Base-by-base conservation (phyloP, 768 basidiomycete species). In the Boletus vermiculosoides region DNA sequence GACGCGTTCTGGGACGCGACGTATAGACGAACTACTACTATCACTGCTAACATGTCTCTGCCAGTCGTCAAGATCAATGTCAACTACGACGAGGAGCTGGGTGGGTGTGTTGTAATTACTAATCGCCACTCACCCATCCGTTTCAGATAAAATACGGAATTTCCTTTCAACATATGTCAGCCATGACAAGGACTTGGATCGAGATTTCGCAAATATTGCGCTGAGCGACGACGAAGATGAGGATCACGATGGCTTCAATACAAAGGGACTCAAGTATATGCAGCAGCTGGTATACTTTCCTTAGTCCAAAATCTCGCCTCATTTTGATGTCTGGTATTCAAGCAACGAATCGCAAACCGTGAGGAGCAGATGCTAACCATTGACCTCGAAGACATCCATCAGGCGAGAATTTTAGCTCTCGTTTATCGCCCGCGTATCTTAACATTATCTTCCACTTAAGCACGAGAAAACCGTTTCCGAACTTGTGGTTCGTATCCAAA, bases 321-420 rank as follows among this genome's bases (percentile, higher is more conserved):
- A 23, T 61, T 28, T 42, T 66, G 28, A 66, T 49, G 5, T 54
- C 53, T 63, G 44, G 54, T 9, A 30, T 58, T 61, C 55, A 66
- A 95, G 94, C 92, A 94, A 94, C 77, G 79, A 44, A 84, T 99
- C 57, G 92, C 96, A 49, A 96, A 99, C 73, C 83, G 97, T 36
- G 92, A 97, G 59, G 89, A 94, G 71, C 85, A 93, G 63, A 90
- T 90, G 83, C 76, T 99, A 11, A 77, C 86, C 40, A 84, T 99
- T 58, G 93, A 96, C 64, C 72, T 99, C 23, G 92, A 94, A 68
- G 97, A 99, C 73, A 76, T 98, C 40, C 79, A 80, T 58, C 80
- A 85, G 60, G 94, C 89, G 63, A 66, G 80, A 64, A 55, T 51
- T 20, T 28, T 16, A 40, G 12, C 60, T 44, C 15, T 56, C 25